Evolutionary conservation across 139 green algal species (phyloP).

Genomic region (Spirogloea muscicola): DNA sequence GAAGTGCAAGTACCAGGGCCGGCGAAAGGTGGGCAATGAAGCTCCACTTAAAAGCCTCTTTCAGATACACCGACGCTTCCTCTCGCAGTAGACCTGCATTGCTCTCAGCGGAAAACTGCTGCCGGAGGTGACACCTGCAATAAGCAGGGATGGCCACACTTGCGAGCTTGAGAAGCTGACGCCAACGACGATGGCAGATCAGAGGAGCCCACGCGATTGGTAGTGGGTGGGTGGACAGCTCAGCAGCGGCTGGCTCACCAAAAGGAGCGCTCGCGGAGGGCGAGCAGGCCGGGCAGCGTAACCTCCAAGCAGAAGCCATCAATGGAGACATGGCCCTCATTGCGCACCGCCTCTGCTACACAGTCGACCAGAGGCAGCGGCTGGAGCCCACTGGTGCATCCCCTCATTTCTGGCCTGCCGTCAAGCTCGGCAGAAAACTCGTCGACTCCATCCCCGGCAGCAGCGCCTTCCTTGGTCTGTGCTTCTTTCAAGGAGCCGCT

Average conservation of each 20-base stretch:
- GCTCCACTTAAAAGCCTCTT: constrained; percentile 13
- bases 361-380: too few relatives aligned
- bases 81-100: not conserved
- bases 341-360: not conserved
- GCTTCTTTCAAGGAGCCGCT: too few relatives aligned
- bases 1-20: constrained; percentile 4
- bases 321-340: not conserved
- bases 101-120: not conserved
- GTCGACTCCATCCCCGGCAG: too few relatives aligned
- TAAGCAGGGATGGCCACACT: not conserved
- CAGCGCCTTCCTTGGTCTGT: too few relatives aligned
- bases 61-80: constrained; percentile 6
- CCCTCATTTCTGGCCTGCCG: too few relatives aligned
- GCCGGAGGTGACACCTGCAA: not conserved
- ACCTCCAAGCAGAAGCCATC: not conserved
- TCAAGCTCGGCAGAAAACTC: too few relatives aligned
- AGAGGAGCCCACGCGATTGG: not conserved
- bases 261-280: not conserved
- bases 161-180: not conserved
- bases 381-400: too few relatives aligned
- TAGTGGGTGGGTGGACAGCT: not conserved
- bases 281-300: not conserved
- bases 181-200: not conserved
- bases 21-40: not conserved
- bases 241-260: not conserved